A percentile compares a stretch with the other conserved stretches of the same genome.
Conservation (phyloP, 2,329 filamentous ascomycete genomes). For the Pyrenophora teres region DNA sequence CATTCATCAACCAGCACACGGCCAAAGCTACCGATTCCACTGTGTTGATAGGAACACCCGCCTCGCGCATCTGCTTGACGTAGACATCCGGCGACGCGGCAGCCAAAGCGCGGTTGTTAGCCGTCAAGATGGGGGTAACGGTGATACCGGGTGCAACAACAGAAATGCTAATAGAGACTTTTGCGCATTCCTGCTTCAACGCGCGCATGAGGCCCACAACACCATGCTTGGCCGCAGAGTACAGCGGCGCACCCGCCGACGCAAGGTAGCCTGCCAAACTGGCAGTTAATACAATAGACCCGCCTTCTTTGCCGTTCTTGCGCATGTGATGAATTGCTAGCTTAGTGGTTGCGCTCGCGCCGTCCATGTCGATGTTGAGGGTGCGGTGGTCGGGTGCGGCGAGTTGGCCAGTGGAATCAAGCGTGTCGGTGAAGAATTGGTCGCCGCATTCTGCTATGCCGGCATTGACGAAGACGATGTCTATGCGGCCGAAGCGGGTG, state of each 20-base stretch:
- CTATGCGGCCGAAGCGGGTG: conserved; percentile 51
- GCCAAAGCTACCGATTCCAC: conserved; percentile 51
- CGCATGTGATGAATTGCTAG: conserved; percentile 55
- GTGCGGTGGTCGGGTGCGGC: conserved; percentile 53
- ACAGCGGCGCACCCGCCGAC: conserved; percentile 54
- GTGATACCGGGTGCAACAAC: conserved; percentile 58
- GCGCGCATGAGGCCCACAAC: conserved; percentile 57
- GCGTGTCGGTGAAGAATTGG: conserved; percentile 55
- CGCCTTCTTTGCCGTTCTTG: conserved; percentile 47
- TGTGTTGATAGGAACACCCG: conserved; percentile 56
- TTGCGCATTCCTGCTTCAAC: conserved; percentile 55
- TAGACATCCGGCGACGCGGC: conserved; percentile 43
- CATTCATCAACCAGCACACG: conserved; percentile 53
- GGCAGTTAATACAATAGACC: conserved; percentile 55
- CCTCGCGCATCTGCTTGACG: conserved; percentile 50
- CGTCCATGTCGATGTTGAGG: conserved; percentile 54
- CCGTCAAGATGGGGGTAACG: conserved; percentile 51
- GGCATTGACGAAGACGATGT: conserved; percentile 56
- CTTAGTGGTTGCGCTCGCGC: conserved; percentile 54
- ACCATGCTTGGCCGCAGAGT: conserved; percentile 58
- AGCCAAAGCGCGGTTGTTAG: conserved; percentile 36
- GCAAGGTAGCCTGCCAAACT: conserved; percentile 57
- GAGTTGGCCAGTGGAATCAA: conserved; percentile 50
- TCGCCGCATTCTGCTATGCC: conserved; percentile 55
- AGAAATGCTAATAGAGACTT: conserved; percentile 52